These are phyloP conservation scores for Zangia roseola DNA, from an alignment of 768 basidiomycete genomes.

Conservation along the genomic window DNA sequence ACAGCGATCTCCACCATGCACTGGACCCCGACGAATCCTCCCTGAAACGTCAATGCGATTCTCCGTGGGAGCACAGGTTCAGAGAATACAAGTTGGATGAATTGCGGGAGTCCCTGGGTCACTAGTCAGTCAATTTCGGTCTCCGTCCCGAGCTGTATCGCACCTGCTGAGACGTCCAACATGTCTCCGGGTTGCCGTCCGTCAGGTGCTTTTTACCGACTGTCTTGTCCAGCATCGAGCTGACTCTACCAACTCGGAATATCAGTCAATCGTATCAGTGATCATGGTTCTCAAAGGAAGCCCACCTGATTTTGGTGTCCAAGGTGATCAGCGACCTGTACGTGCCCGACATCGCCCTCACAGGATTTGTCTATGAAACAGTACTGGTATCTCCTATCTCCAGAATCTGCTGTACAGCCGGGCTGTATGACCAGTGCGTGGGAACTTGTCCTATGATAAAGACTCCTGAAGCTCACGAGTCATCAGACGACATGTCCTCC, in stretches of 20 bases:
- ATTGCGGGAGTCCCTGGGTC: slow-evolving; percentile 73
- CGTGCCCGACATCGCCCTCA: slow-evolving; percentile 18
- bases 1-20: slow-evolving; percentile 49
- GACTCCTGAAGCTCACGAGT: neutral
- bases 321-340: slow-evolving; percentile 23
- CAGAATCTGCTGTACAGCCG: slow-evolving; percentile 2
- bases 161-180: slow-evolving; percentile 84
- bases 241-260: slow-evolving; percentile 51
- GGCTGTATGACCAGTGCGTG: slow-evolving; percentile 15
- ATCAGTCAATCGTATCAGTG: slow-evolving; percentile 20
- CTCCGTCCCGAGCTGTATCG: slow-evolving; percentile 3
- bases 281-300: slow-evolving; percentile 37
- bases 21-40: slow-evolving; percentile 76
- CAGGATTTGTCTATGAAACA: neutral
- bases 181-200: slow-evolving; percentile 73
- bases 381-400: neutral
- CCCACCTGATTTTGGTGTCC: slow-evolving; percentile 32
- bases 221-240: slow-evolving; percentile 74
- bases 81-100: slow-evolving; percentile 61
- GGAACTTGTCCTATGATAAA: slow-evolving; percentile 1
- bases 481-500: slow-evolving; percentile 10
- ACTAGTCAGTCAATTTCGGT: slow-evolving; percentile 7
- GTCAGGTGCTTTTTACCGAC: slow-evolving; percentile 68
- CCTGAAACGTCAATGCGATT: slow-evolving; percentile 74
- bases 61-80: slow-evolving; percentile 52